Evolutionary conservation across 306 rosid species (phyloP).

Genomic region (Vigna angularis): DNA sequence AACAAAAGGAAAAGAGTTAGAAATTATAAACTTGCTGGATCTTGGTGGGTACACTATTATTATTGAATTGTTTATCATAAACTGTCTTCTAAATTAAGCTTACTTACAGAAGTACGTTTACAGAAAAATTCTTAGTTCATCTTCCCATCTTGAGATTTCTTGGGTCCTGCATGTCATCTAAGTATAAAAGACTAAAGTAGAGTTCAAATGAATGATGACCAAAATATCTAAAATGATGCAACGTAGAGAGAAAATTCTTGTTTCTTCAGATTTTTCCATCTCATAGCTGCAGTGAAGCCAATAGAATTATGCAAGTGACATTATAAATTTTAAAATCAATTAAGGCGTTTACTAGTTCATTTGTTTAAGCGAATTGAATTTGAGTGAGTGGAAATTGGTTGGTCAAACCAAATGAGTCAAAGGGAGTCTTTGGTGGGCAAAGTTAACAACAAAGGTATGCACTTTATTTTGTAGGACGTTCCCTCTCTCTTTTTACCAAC

Average conservation of each 20-base stretch:
- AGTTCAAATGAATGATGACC: no score
- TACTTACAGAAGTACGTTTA: neutral
- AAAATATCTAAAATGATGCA: no score
- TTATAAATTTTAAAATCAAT: neutral
- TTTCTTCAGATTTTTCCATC: no score
- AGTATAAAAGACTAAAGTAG: no score
- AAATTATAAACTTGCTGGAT: conserved; percentile 3
- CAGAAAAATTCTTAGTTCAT: neutral
- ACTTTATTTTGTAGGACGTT: conserved; percentile 72
- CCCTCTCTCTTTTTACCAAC: conserved; percentile 70
- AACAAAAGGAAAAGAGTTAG: neutral
- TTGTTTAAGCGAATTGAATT: neutral
- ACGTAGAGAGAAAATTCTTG: no score
- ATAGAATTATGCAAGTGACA: neutral
- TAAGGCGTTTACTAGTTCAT: neutral
- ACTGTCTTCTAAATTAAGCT: neutral
- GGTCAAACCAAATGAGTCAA: conserved; percentile 37
- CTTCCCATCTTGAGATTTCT: neutral
- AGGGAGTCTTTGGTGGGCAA: conserved; percentile 39
- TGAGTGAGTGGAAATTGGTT: neutral
- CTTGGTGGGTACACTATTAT: neutral
- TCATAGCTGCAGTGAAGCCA: no score
- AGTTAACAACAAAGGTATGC: conserved; percentile 53
- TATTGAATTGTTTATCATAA: neutral
- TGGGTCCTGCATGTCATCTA: no score